Conservation (phyloP, 192 early-diverging fungal species). For the Backusella tuberculispora region DNA sequence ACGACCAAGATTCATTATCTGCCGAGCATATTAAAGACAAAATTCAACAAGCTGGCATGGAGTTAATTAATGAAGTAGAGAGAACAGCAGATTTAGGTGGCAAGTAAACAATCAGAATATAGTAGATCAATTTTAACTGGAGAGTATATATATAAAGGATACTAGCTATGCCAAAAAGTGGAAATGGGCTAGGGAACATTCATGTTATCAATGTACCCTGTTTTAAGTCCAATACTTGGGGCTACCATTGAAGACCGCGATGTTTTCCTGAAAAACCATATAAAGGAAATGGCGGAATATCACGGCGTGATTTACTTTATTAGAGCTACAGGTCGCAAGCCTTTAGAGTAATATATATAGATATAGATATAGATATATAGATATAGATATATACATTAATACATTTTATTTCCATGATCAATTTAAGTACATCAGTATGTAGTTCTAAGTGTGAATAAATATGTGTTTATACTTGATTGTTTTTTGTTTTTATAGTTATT, state of each 20-base stretch:
- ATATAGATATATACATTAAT: no score
- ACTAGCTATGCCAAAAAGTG: background rate
- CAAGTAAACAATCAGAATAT: background rate
- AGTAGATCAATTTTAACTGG: background rate
- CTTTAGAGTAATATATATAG: constrained; percentile 6
- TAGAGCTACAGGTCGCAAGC: background rate
- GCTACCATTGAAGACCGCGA: background rate
- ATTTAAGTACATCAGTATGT: no score
- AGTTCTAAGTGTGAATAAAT: no score
- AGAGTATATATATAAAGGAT: background rate
- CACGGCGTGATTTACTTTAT: background rate
- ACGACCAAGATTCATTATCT: background rate
- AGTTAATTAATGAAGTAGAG: background rate
- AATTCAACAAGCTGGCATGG: background rate
- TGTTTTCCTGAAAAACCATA: background rate
- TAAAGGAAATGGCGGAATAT: background rate
- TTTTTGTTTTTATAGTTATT: no score
- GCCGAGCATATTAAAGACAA: background rate
- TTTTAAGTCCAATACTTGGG: background rate
- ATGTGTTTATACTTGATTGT: no score
- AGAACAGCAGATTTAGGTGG: background rate
- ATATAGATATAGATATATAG: no score
- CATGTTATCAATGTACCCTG: background rate
- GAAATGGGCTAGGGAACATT: background rate
- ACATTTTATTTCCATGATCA: no score